Base-by-base conservation (phyloP, 192 early-diverging fungal genomes). In the Jimgerdemannia flammicorona region DNA sequence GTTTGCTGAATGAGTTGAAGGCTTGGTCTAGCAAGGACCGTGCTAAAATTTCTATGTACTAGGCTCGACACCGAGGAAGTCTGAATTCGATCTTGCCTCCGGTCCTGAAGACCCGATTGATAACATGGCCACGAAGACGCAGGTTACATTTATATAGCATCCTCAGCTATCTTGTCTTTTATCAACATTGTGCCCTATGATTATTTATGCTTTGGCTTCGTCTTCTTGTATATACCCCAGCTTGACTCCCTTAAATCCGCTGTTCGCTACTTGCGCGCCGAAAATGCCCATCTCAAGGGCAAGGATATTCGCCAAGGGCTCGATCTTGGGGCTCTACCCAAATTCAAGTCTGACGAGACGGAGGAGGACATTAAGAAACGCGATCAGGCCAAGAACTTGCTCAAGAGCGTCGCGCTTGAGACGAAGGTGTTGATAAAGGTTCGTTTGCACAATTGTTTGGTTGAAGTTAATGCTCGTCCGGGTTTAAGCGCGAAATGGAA, bases 231-330 rank as follows among this genome's bases (percentile, higher is more conserved):
- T 59, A 59, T 59, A 70, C 70, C 82, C 74, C 80, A 90, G 90
- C 80, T 91, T 72, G 87, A 93, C 78, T 70, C 89, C 42, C 85
- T 97, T 64, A 92, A 92, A 77, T 86, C 90, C 41, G 92, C 94
- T 3, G 73, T 96, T 44, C 83, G 89, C 14, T 95, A 88, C 76
- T 68, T 96, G 74, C 91, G 94, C 43, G 84, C 86, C 68, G 96
- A 98, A 78, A 96, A 96, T 80, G 86, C 92, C 39, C 89, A 91
- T 8, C 75, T 98, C 75, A 95, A 94, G 72, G 87, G 88, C 6
- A 79, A 82, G 29, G 87, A 86, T 20, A 78, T 89, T 1, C 71
- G 88, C 75, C 49, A 74, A 63, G 78, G 77, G 19, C 75, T 88
- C 8, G 75, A 83, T 41, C 64, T 85, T 40, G 75, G 77, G 4